These are phyloP conservation scores for Lachancea sp. DNA, from an alignment of 805 yeast genomes.

Conservation along the genomic window DNA sequence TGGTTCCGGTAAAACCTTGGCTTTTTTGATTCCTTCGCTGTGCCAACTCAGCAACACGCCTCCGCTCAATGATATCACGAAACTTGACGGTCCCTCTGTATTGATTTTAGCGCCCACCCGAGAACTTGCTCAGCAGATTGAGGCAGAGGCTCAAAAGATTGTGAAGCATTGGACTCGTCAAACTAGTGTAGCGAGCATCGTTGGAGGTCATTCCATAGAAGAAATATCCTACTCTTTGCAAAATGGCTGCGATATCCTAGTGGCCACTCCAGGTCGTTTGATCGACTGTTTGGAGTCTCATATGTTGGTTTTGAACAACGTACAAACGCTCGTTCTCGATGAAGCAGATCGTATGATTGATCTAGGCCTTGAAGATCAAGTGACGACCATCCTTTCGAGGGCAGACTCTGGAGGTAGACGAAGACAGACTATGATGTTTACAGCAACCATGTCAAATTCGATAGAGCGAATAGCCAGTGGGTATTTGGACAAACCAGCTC, in stretches of 20 bases:
- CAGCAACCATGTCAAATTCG: slow-evolving; percentile 83
- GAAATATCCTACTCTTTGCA: slow-evolving; percentile 56
- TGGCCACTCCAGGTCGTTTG: slow-evolving; percentile 92
- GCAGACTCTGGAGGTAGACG: slow-evolving; percentile 38
- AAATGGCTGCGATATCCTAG: slow-evolving; percentile 65
- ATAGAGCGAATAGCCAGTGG: slow-evolving; percentile 61
- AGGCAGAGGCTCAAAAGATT: slow-evolving; percentile 54
- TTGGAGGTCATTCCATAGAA: slow-evolving; percentile 86
- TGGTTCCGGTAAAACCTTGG: slow-evolving; percentile 91
- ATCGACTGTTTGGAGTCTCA: slow-evolving; percentile 71
- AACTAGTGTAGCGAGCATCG: slow-evolving; percentile 54
- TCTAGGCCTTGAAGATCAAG: slow-evolving; percentile 84
- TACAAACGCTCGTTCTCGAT: slow-evolving; percentile 72
- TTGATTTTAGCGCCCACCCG: slow-evolving; percentile 86
- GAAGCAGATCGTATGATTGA: slow-evolving; percentile 97
- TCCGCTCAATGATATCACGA: slow-evolving; percentile 40
- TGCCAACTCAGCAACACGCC: slow-evolving; percentile 46
- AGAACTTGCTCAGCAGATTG: slow-evolving; percentile 86
- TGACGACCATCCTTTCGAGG: slow-evolving; percentile 49
- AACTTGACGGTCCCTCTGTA: slow-evolving; percentile 62
- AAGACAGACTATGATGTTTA: slow-evolving; percentile 77
- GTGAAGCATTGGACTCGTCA: slow-evolving; percentile 32
- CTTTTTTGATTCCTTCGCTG: slow-evolving; percentile 70
- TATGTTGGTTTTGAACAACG: slow-evolving; percentile 51
- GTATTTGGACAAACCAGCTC: slow-evolving; percentile 56